These are phyloP conservation scores for Lasiodiplodia gonubiensis DNA, from an alignment of 2,329 filamentous ascomycete genomes.

Conservation along the genomic window DNA sequence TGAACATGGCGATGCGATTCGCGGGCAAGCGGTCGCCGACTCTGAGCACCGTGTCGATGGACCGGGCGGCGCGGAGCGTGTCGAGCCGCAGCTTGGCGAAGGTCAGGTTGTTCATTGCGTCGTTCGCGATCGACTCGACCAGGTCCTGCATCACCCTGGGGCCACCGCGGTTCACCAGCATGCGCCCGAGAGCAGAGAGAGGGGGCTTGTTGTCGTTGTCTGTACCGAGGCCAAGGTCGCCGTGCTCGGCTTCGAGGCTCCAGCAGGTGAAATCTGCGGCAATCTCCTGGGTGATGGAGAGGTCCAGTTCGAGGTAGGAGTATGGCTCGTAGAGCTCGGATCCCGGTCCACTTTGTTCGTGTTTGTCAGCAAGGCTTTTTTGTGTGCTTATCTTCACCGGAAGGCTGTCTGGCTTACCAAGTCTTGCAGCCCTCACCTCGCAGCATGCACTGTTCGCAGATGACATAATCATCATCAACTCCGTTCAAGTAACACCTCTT, in stretches of 20 bases:
- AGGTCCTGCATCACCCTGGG: background rate
- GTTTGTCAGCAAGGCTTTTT: background rate
- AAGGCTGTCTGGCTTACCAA: background rate
- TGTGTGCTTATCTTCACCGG: background rate
- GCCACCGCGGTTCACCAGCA: background rate
- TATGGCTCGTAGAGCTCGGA: background rate
- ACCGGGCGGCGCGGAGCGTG: background rate
- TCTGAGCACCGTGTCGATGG: background rate
- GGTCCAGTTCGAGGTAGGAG: background rate
- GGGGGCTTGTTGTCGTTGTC: background rate
- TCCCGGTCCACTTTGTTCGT: background rate
- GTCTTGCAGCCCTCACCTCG: background rate
- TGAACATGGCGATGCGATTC: slow-evolving; percentile 19
- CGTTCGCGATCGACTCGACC: background rate
- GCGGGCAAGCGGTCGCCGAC: slow-evolving; percentile 12
- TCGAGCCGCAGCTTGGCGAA: background rate
- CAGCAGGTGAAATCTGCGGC: background rate
- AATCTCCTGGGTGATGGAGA: background rate
- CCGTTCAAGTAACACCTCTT: background rate
- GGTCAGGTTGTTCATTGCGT: background rate
- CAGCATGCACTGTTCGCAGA: slow-evolving; percentile 1
- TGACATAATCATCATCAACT: background rate
- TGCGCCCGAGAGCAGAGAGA: background rate
- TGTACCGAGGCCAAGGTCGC: background rate
- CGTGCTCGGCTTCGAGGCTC: slow-evolving; percentile 6